Evolutionary conservation across 2,329 filamentous ascomycete species (phyloP), one percentile per base, ranked within the genome.

Genomic region (Ceratocystis colombiana): DNA sequence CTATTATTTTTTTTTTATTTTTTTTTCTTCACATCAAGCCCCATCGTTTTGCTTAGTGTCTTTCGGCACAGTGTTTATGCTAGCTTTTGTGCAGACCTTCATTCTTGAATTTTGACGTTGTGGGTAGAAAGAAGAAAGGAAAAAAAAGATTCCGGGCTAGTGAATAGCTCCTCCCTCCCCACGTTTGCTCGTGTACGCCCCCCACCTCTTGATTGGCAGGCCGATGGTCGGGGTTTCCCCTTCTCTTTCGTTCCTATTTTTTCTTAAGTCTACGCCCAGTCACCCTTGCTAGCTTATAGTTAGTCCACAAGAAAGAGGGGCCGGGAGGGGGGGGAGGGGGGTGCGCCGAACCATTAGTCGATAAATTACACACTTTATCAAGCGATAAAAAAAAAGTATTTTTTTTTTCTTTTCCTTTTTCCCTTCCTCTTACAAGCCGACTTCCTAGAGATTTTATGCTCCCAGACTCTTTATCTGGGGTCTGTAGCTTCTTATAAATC

Each of bases 151-250:
- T 10, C 17, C 17, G 17, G 28, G 10, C 53, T 59, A 33, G 53
- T n/a, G 33, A 25, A 7, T 41, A 41, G 37, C 37, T 41, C 10
- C 48, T 25, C 17, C 22, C 50, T 55, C 53, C 53, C 53, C 53
- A 59, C 53, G 53, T 59, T 59, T 17, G 28, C 53, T 30, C 53
- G 53, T 59, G 17, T 59, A 59, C 53, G 53, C 53, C 53, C 53
- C 53, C 53, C 53, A 59, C 53, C 53, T 59, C 28, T 59, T 59
- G 53, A 59, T 59, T 59, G 53, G 53, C 53, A 59, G 53, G 53
- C 53, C 53, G 53, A 59, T 59, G 53, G 53, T 59, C 53, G 53
- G 53, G 53, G 53, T 59, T 59, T 59, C 53, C 53, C 53, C 53
- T 59, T 59, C 53, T 59, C 53, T 33, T 30, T 59, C 28, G 28